Conservation (phyloP, 2,329 filamentous ascomycete species). For the Knufia fluminis region DNA sequence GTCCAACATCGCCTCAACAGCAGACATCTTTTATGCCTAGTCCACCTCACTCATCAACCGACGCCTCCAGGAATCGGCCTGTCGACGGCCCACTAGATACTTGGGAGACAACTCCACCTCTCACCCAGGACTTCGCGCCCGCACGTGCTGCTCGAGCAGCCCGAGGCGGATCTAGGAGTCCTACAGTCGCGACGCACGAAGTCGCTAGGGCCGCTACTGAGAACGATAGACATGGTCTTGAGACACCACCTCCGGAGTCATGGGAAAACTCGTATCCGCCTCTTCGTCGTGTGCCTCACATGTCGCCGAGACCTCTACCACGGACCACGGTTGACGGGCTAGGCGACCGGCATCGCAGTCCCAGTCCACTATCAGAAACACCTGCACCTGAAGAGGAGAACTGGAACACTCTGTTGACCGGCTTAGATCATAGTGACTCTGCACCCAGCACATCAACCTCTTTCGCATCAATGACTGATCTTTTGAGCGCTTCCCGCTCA, state of each 20-base stretch:
- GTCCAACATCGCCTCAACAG: slow-evolving; percentile 2
- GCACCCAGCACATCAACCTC: slow-evolving; percentile 74
- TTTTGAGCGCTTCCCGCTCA: slow-evolving; percentile 12
- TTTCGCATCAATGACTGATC: slow-evolving; percentile 57
- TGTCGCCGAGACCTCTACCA: slow-evolving; percentile 16
- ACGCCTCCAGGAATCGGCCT: slow-evolving; percentile 17
- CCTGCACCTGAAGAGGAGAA: slow-evolving; percentile 41
- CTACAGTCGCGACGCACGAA: slow-evolving; percentile 6
- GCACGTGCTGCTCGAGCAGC: slow-evolving; percentile 23
- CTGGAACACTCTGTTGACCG: slow-evolving; percentile 75
- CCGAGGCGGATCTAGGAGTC: background rate
- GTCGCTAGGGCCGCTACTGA: background rate
- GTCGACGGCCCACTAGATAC: slow-evolving; percentile 18
- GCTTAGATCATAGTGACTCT: slow-evolving; percentile 71
- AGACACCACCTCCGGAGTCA: slow-evolving; percentile 16
- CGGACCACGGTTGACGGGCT: slow-evolving; percentile 54
- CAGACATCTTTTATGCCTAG: slow-evolving; percentile 17
- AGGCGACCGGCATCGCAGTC: slow-evolving; percentile 72
- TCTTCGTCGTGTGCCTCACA: slow-evolving; percentile 29
- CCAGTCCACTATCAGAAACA: slow-evolving; percentile 46
- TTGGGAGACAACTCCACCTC: slow-evolving; percentile 22
- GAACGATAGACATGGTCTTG: slow-evolving; percentile 11
- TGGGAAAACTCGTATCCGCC: slow-evolving; percentile 17
- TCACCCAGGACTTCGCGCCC: slow-evolving; percentile 38
- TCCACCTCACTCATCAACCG: slow-evolving; percentile 24